Percentiles rank a stretch among this genome's conserved stretches.
phyloP scores from a whole-genome alignment of 106 monocot species.

The Dendrobium catenatum region DNA sequence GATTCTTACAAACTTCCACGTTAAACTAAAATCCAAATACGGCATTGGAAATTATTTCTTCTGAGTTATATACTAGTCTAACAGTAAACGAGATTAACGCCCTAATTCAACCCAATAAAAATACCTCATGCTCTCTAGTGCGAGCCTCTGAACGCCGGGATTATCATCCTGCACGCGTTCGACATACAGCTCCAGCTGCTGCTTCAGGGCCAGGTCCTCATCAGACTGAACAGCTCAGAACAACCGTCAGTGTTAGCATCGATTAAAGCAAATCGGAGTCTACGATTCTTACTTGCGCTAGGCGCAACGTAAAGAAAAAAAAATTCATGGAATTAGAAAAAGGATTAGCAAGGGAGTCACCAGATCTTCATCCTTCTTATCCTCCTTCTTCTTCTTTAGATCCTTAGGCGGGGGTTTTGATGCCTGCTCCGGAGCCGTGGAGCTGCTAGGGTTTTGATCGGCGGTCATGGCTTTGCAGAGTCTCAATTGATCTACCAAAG shows the following conservation, averaged over 20 bases:
- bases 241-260: neutral
- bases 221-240: constrained; percentile 48
- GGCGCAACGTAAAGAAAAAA: neutral
- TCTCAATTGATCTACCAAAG: neutral
- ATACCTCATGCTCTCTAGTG: constrained; percentile 96
- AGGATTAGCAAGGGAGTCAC: constrained; percentile 19
- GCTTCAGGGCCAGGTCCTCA: constrained; percentile 90
- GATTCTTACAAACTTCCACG: neutral
- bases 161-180: constrained; percentile 84
- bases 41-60: neutral
- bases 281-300: neutral
- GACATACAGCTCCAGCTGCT: constrained; percentile 82
- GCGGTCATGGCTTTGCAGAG: constrained; percentile 45
- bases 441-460: constrained; percentile 46
- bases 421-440: constrained; percentile 21
- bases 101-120: neutral
- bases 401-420: constrained; percentile 34
- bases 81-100: neutral
- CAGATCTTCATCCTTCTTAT: constrained; percentile 98
- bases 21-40: neutral
- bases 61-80: neutral
- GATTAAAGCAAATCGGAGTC: neutral
- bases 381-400: constrained; percentile 82
- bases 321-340: neutral
- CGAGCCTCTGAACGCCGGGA: constrained; percentile 87